Evolutionary conservation across 176 grass and related monocot genomes (phyloP).

Genomic region (Bothriochloa decipiens): DNA sequence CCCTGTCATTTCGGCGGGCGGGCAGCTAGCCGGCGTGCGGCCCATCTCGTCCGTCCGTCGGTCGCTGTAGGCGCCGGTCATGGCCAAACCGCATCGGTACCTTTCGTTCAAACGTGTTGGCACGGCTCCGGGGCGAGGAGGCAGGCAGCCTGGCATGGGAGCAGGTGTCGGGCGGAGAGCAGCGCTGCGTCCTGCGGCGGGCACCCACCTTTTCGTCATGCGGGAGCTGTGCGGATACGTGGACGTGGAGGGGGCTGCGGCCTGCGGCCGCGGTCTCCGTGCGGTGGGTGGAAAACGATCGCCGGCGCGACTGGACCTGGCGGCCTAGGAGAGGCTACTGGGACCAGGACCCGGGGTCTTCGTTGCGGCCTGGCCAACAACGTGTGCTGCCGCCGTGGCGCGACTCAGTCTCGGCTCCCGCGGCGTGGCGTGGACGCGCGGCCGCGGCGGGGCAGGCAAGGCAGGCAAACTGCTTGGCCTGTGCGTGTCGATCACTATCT

Average conservation of each 20-base stretch:
- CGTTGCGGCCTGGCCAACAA: not conserved
- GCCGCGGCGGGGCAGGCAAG: too few species aligned
- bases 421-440: too few species aligned
- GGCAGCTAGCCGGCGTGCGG: not conserved
- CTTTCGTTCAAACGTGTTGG: slow-evolving; percentile 11
- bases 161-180: slow-evolving; percentile 40
- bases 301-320: not conserved
- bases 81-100: slow-evolving; percentile 16
- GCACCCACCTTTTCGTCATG: too few species aligned
- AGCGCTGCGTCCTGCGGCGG: too few species aligned
- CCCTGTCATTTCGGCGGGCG: slow-evolving; percentile 20
- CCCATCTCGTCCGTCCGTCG: not conserved
- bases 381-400: slow-evolving; percentile 13
- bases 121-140: not conserved
- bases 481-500: not conserved
- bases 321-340: not conserved
- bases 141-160: slow-evolving; percentile 15
- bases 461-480: not conserved
- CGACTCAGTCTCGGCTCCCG: not conserved
- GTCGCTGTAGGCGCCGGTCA: slow-evolving; percentile 26
- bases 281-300: slow-evolving; percentile 14
- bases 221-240: too few species aligned
- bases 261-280: not conserved
- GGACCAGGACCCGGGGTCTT: not conserved
- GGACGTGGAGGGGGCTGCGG: too few species aligned